Evolutionary conservation across 2,329 filamentous ascomycete species (phyloP).

Genomic region (Colletotrichum destructivum): DNA sequence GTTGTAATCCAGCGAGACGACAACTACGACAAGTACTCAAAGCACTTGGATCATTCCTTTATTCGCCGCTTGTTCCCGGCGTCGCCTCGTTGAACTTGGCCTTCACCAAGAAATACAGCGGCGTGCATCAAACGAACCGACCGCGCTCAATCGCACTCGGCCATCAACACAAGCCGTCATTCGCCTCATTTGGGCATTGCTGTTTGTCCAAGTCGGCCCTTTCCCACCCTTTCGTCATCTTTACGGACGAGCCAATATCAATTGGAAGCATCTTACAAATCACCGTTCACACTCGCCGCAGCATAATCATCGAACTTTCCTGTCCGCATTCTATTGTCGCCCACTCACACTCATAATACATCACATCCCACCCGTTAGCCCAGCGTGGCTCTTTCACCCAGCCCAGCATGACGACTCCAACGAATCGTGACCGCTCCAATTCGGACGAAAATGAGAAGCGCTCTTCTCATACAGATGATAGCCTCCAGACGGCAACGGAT

Average conservation of each 20-base stretch:
- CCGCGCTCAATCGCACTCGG: conserved; percentile 11
- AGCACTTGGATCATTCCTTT: neutral
- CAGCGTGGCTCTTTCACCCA: neutral
- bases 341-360: conserved; percentile 6
- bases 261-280: neutral
- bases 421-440: conserved; percentile 30
- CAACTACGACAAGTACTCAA: neutral
- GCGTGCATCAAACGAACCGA: neutral
- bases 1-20: neutral
- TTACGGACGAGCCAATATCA: neutral
- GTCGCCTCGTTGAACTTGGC: neutral
- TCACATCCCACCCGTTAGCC: conserved; percentile 2
- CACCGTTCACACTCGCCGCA: neutral
- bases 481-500: conserved; percentile 38
- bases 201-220: neutral
- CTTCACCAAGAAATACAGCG: conserved; percentile 31
- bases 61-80: neutral
- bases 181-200: neutral
- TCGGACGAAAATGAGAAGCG: conserved; percentile 45
- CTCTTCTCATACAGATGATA: conserved; percentile 40
- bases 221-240: neutral
- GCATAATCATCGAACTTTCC: neutral
- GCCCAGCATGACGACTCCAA: conserved; percentile 24
- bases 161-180: neutral
- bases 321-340: neutral